These are phyloP conservation scores for Flaveria floridana DNA, from an alignment of 140 eudicot genomes.

Conservation along the genomic window DNA sequence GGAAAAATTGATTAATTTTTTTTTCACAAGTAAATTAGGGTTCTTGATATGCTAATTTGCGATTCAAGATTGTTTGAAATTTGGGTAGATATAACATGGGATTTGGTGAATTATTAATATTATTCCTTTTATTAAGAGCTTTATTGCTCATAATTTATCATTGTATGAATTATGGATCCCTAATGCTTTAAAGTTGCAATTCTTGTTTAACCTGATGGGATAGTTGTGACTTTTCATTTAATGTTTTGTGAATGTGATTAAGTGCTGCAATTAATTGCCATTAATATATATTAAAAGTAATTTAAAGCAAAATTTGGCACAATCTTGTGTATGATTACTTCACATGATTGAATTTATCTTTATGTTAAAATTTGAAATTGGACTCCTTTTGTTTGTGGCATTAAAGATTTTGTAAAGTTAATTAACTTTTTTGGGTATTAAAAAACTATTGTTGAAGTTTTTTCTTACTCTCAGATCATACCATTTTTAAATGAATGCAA, in stretches of 20 bases:
- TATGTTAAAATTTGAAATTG: conserved; percentile 12
- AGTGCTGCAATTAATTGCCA: conserved; percentile 29
- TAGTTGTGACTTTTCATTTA: conserved; percentile 17
- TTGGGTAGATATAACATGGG: conserved; percentile 15
- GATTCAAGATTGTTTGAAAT: conserved; percentile 26
- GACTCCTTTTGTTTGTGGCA: conserved; percentile 25
- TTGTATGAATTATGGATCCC: not conserved
- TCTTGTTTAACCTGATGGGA: conserved; percentile 25
- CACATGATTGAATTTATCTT: conserved; percentile 21
- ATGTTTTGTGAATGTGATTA: conserved; percentile 25
- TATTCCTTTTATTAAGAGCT: not conserved
- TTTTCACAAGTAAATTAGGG: not conserved
- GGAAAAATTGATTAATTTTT: not conserved
- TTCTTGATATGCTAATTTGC: conserved; percentile 8
- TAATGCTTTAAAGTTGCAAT: not conserved
- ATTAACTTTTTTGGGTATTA: conserved; percentile 18
- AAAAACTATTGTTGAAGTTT: conserved; percentile 6
- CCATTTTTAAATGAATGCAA: not conserved
- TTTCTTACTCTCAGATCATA: not conserved
- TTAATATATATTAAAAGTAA: conserved; percentile 11
- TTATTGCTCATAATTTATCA: not conserved
- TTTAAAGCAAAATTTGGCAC: conserved; percentile 22
- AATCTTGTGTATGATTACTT: conserved; percentile 30
- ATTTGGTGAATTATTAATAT: conserved; percentile 1
- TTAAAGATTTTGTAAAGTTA: conserved; percentile 25